Conservation (phyloP, 2,329 filamentous ascomycete genomes). For the Penicillium sp. region DNA sequence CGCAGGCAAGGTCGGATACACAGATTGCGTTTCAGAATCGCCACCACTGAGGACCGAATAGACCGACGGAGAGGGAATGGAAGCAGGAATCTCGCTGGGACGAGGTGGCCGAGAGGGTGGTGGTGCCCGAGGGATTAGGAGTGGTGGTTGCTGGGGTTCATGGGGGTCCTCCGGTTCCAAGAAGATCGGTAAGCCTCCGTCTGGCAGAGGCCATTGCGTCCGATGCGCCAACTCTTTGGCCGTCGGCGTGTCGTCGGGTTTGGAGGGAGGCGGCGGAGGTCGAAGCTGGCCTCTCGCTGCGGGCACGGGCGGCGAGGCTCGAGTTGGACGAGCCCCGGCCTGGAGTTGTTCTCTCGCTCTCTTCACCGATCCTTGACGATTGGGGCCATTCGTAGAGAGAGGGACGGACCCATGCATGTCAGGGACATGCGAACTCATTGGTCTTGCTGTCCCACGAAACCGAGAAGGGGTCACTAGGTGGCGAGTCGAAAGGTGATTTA, state of each 20-base stretch:
- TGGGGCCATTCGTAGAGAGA: conserved; percentile 8
- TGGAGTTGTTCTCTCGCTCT: conserved; percentile 32
- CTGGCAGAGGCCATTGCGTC: conserved; percentile 44
- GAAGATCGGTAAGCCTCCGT: conserved; percentile 20
- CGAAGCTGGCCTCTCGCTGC: conserved; percentile 4
- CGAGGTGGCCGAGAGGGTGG: conserved; percentile 39
- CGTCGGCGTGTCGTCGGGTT: conserved; percentile 7
- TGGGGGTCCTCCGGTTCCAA: conserved; percentile 24
- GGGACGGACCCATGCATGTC: conserved; percentile 7
- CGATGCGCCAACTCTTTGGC: conserved; percentile 28
- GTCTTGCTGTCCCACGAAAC: not conserved
- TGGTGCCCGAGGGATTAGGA: conserved; percentile 30
- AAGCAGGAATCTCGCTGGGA: conserved; percentile 23
- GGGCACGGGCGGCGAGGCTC: conserved; percentile 8
- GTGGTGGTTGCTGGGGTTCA: conserved; percentile 23
- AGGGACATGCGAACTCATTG: conserved; percentile 19
- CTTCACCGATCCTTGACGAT: conserved; percentile 31
- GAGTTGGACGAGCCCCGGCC: conserved; percentile 25
- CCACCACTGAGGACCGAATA: conserved; percentile 28
- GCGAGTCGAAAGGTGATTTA: not conserved
- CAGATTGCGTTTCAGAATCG: conserved; percentile 21
- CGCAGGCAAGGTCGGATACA: conserved; percentile 17
- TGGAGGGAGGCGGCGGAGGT: not conserved
- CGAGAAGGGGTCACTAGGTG: too few species aligned
- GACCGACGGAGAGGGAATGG: conserved; percentile 34